Evolutionary conservation across 2,329 filamentous ascomycete genomes (phyloP), one percentile per base, ranked within the genome.

Genomic region (Calycina marina): DNA sequence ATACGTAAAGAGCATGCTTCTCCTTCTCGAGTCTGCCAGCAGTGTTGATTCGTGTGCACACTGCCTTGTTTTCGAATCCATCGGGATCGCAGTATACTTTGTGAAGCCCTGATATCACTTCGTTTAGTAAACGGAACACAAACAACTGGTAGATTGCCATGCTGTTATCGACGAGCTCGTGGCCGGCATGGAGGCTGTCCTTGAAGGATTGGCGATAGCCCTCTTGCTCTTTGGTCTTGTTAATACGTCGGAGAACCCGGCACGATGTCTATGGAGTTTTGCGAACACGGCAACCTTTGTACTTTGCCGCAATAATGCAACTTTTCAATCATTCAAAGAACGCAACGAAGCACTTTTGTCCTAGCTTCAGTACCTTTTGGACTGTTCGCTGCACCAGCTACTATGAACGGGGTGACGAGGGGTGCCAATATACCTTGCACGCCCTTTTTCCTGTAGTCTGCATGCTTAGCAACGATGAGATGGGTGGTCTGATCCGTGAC

Each of bases 401-500:
- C 20, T 4, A 9, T 24, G 27, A 32, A 31, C 5, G 12, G 11
- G 11, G 5, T 6, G n/a, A 16, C 14, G 12, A 8, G 15, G 11
- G 25, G 8, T 16, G 5, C n/a, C 14, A 8, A 35, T 43, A 28
- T 44, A 50, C 46, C 42, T 37, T 46, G 39, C 1, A 15, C 5
- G 14, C 16, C 25, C 20, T 39, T 44, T 18, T 44, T 47, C 39
- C 66, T 63, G 53, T 72, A 85, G 11, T 75, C 67, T 18, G 72
- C 63, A 30, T 66, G n/a, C n/a, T n/a, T 59, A 0, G 70, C 72
- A 33, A 72, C 69, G 14, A 93, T 63, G 0, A 93, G 57, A 54
- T 93, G 84, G 0, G 84, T 93, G 6, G 77, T 69, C 0, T 58
- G 46, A 0, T 60, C 50, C 15, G 60, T 61, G 12, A 83, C 55